A percentile compares a stretch with the other conserved stretches of the same genome.
Evolutionary conservation across 345 rosid genomes (phyloP).

Genomic region (Dipteronia dyeriana): DNA sequence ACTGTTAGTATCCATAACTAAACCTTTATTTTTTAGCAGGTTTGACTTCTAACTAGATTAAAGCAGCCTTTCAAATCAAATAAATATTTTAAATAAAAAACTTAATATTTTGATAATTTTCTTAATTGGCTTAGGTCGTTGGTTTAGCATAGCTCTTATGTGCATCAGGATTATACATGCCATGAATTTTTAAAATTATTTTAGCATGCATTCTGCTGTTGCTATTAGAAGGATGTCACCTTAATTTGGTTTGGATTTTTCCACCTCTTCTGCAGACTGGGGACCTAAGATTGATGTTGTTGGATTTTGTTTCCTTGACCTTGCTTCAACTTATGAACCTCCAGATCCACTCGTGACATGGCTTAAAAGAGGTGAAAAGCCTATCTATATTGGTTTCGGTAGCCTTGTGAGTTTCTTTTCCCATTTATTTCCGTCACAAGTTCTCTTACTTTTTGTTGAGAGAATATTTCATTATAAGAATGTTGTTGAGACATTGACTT

Average conservation of each 20-base stretch:
- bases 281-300: constrained; percentile 66
- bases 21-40: neutral
- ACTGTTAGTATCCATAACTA: neutral
- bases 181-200: neutral
- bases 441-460: neutral
- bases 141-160: neutral
- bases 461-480: neutral
- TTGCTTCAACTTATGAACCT: constrained; percentile 62
- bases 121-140: neutral
- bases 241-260: constrained; percentile 6
- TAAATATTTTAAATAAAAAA: neutral
- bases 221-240: constrained; percentile 3
- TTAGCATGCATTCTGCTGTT: neutral
- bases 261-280: constrained; percentile 50
- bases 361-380: constrained; percentile 50
- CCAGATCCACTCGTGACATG: constrained; percentile 53
- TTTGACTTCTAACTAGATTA: neutral
- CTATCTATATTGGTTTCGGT: constrained; percentile 73
- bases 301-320: constrained; percentile 73
- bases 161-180: neutral
- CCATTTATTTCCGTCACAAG: neutral
- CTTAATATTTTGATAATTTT: neutral
- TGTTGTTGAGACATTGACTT: neutral
- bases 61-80: neutral
- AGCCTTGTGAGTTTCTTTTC: constrained; percentile 62